phyloP scores from a whole-genome alignment of 2,329 filamentous ascomycete species.

The Botrytis porri region DNA sequence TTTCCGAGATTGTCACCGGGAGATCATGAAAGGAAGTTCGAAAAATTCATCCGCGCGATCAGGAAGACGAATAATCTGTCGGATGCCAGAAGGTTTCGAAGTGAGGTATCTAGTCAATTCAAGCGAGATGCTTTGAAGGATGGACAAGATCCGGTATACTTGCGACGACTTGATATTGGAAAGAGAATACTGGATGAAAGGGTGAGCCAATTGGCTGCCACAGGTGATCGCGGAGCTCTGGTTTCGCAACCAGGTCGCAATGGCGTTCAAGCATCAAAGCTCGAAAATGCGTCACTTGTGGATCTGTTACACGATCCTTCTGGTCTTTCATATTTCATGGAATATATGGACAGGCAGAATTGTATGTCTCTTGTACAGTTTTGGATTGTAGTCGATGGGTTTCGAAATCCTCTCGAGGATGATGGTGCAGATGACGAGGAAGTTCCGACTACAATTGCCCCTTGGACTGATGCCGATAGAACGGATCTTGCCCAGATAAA shows the following conservation, averaged over 20 bases:
- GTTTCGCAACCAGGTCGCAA: conserved; percentile 33
- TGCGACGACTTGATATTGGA: conserved; percentile 87
- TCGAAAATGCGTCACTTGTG: conserved; percentile 73
- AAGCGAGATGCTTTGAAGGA: conserved; percentile 79
- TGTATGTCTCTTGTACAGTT: conserved; percentile 92
- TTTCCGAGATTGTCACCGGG: conserved; percentile 78
- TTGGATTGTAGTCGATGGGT: conserved; percentile 96
- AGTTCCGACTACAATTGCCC: conserved; percentile 56
- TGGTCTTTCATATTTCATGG: conserved; percentile 97
- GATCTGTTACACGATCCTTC: conserved; percentile 89
- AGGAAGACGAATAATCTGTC: conserved; percentile 86
- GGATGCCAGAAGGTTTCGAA: conserved; percentile 87
- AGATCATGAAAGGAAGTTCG: conserved; percentile 89
- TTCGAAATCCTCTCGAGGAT: conserved; percentile 89
- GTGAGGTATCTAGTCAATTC: conserved; percentile 86
- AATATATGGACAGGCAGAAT: conserved; percentile 92
- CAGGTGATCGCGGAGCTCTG: conserved; percentile 46
- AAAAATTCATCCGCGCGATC: conserved; percentile 88
- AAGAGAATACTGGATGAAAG: conserved; percentile 87
- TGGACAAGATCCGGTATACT: conserved; percentile 78
- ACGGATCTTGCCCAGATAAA: conserved; percentile 88
- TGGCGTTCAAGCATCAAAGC: conserved; percentile 49
- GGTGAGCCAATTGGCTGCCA: conserved; percentile 74
- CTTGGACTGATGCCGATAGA: conserved; percentile 81
- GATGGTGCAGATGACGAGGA: conserved; percentile 66